Conservation (phyloP, 23 red algal species). For the Pyropia haitanensis region DNA sequence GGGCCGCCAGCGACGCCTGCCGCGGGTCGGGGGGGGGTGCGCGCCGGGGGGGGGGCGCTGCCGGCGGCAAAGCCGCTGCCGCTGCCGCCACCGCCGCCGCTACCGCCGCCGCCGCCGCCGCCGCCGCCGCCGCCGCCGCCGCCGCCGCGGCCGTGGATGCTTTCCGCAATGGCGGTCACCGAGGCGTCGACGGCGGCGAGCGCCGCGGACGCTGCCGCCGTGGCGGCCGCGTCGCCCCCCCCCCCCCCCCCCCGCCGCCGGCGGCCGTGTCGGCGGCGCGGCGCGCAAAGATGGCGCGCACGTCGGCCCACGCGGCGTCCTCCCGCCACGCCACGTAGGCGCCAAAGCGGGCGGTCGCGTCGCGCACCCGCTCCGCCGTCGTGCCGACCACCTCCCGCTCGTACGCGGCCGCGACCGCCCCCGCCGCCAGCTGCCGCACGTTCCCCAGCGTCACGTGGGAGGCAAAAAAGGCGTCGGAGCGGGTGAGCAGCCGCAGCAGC, state of each 20-base stretch:
- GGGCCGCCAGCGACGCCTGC: no score
- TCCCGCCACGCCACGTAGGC: constrained; percentile 2
- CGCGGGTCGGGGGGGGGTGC: no score
- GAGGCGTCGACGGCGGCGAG: constrained; percentile 2
- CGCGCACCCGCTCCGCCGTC: background rate
- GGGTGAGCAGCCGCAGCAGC: constrained; percentile 5
- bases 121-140: no score
- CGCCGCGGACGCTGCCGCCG: background rate
- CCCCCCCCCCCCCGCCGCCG: background rate
- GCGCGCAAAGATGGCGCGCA: constrained; percentile 11
- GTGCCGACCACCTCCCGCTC: constrained; percentile 7
- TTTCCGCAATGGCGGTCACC: background rate
- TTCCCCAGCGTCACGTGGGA: constrained; percentile 7
- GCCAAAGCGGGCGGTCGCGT: background rate
- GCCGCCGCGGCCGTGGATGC: no score
- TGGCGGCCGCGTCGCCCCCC: constrained; percentile 2
- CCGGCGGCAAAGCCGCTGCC: no score
- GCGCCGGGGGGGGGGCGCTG: no score
- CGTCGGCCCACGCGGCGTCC: constrained; percentile 1
- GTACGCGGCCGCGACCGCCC: constrained; percentile 9
- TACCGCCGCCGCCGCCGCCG: no score
- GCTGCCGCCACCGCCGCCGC: no score
- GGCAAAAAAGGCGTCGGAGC: constrained; percentile 12
- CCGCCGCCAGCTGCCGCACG: background rate
- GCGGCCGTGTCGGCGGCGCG: constrained; percentile 10